phyloP scores from a whole-genome alignment of 495 filamentous ascomycete species.

The Aspergillus coremiiformis region DNA sequence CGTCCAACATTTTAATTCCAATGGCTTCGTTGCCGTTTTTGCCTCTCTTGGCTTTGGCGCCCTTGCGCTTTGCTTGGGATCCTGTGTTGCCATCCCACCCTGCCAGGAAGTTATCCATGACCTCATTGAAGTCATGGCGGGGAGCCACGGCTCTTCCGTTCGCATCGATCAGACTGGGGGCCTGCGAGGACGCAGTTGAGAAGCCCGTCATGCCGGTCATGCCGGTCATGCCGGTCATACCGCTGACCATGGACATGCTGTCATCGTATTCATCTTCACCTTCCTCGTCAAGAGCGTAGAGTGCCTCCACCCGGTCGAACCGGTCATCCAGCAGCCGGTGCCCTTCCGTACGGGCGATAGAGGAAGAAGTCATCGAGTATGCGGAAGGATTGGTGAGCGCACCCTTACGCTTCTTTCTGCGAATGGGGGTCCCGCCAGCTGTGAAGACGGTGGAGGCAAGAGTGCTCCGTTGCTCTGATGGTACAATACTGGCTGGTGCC shows the following conservation, averaged over 20 bases:
- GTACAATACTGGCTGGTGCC: slow-evolving; percentile 34
- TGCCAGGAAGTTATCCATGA: slow-evolving; percentile 90
- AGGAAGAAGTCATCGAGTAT: slow-evolving; percentile 96
- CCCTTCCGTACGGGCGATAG: slow-evolving; percentile 82
- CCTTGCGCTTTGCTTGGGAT: slow-evolving; percentile 59
- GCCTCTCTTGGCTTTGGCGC: slow-evolving; percentile 51
- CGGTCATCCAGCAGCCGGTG: slow-evolving; percentile 76
- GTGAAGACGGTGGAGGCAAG: slow-evolving; percentile 71
- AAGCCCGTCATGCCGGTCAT: slow-evolving; percentile 40
- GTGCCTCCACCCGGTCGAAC: slow-evolving; percentile 83
- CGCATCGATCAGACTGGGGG: slow-evolving; percentile 36
- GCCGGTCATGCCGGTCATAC: slow-evolving; percentile 40
- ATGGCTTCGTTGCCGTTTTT: slow-evolving; percentile 76
- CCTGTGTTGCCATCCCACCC: slow-evolving; percentile 54
- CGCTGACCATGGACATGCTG: slow-evolving; percentile 47
- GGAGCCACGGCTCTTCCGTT: slow-evolving; percentile 42
- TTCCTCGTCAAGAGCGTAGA: slow-evolving; percentile 71
- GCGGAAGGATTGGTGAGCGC: slow-evolving; percentile 80
- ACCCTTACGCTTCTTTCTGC: slow-evolving; percentile 83
- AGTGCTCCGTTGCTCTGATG: slow-evolving; percentile 46
- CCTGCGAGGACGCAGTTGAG: slow-evolving; percentile 41
- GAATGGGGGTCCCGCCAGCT: slow-evolving; percentile 58
- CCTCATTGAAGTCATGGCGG: slow-evolving; percentile 69
- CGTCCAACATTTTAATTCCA: slow-evolving; percentile 84
- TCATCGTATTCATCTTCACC: slow-evolving; percentile 54